Evolutionary conservation across 257 asterid species (phyloP), one percentile per base, ranked within the genome.

Genomic region (Salvia hispanica): DNA sequence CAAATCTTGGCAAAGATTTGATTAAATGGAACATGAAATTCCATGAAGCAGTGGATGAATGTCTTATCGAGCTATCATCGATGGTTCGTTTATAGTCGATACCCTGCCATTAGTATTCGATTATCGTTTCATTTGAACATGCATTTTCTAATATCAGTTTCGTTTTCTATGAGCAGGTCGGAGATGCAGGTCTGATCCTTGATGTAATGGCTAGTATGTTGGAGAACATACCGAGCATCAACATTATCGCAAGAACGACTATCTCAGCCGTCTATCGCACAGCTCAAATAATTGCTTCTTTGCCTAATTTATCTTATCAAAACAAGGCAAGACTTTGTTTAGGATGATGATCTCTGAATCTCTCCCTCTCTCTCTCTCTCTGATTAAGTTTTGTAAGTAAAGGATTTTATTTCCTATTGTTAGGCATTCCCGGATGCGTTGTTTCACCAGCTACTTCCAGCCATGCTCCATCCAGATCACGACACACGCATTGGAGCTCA

Each of bases 401-500:
- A 80, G 99, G 79, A 86, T 98, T 21, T 21, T 15, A 15, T 46
- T 63, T 46, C 43, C 57, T 56, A 42, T 62, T 8, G 72, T 64
- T 77, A 90, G 99, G 96, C 92, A 73, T 93, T 93, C 79, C 99
- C 99, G 0, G 99, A 93, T 81, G 85, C 96, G 56, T 80, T 93
- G 58, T 93, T 93, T 83, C 99, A 93, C 78, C 99, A 93, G 82
- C 74, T 93, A 64, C 85, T 93, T 69, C 95, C 92, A 64, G 97
- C 95, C 28, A 93, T 93, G 99, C 84, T 84, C 77, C 97, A 93
- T 82, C 95, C 91, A 10, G 99, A 93, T 76, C 91, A 84, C 43
- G 95, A 90, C 72, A 93, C 96, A 4, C 84, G 99, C 52, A 76
- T 93, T 18, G 99, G 96, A 71, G 99, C 96, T 76, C 99, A 93